Evolutionary conservation across 768 basidiomycete genomes (phyloP), one percentile per base, ranked within the genome.

Genomic region (Phanerochaete carnosa): DNA sequence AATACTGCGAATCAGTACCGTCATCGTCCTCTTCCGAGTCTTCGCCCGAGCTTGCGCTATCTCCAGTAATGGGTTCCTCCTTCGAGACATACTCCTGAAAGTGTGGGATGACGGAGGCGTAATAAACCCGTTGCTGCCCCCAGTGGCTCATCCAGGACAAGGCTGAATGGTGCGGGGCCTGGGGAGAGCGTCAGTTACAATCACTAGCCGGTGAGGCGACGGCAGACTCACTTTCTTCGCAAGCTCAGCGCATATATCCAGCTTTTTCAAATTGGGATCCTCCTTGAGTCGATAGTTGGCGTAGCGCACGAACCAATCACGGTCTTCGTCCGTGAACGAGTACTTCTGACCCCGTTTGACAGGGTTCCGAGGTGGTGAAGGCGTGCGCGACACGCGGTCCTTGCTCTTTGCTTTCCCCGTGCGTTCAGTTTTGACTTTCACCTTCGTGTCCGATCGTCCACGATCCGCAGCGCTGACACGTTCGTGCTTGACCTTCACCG

Each of bases 71-170:
- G 22, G 32, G 16, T 19, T 43, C 39, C 19, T 11, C 39, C 50
- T 37, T 45, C 9, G 55, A 32, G 22, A 13, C 23, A n/a, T 43
- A 23, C 29, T 32, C 29, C 13, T 22, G 35, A 28, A 12, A 29
- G 2, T 4, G 22, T 11, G 58, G 53, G 49, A 64, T 37, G 28
- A 87, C 86, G 66, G 87, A 85, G 65, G 88, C 88, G 0, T 86
- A 85, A 28, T 88, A 68, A 64, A 88, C 86, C 59, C 88, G 84
- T 57, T 83, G 78, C 56, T 79, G 79, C 6, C 79, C 80, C 88
- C 88, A 90, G 65, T 86, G 82, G n/a, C 84, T 81, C 25, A 75
- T 74, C 88, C 88, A 90, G 0, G 87, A 89, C 32, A 72, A 72
- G n/a, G 75, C 66, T 39, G 73, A 80, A 65, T 90, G 88, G 70